Evolutionary conservation across 176 grass and related monocot species (phyloP), one percentile per base, ranked within the genome.

Genomic region (Paspalum vaginatum): DNA sequence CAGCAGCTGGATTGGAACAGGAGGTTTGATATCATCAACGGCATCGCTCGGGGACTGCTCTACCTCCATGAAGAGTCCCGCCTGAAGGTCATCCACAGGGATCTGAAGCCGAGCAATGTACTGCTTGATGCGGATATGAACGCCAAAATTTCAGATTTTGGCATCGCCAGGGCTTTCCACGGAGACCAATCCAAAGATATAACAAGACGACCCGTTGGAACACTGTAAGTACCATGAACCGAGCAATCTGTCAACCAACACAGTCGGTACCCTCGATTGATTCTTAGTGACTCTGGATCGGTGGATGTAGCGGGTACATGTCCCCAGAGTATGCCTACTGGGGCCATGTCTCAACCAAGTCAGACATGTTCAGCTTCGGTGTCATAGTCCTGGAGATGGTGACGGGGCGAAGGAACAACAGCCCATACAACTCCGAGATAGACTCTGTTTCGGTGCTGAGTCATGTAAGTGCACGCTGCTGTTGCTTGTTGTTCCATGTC

Each of bases 111-210:
- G 11, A 81, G 77, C 72, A 86, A 81, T 37, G 37, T 86, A 4
- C 40, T 81, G 6, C 37, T 86, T 11, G 85, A 87, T 20, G 7
- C 2, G 7, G 62, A 81, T 12, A 81, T 87, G 70, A 87, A 67
- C 27, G 68, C 85, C n/a, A 87, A 81, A 53, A 87, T 87, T 16
- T 87, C 85, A 7, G 85, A 87, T 21, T 87, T 87, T 3, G 85
- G 85, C 6, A 11, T 87, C 1, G 61, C 85, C 16, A 68, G 67
- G 25, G 70, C 80, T 16, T 77, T 57, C 8, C 20, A n/a, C 3
- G 9, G n/a, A 57, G 54, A 57, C 54, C 54, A 57, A 1, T 77
- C 78, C 18, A 71, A 32, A 32, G 70, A 78, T 9, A 51, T 45
- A n/a, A 87, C 85, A 2, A 82, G 44, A 4, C 20, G 58, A 22